Conservation (phyloP, 768 basidiomycete species). For the Termitomyces sp. region DNA sequence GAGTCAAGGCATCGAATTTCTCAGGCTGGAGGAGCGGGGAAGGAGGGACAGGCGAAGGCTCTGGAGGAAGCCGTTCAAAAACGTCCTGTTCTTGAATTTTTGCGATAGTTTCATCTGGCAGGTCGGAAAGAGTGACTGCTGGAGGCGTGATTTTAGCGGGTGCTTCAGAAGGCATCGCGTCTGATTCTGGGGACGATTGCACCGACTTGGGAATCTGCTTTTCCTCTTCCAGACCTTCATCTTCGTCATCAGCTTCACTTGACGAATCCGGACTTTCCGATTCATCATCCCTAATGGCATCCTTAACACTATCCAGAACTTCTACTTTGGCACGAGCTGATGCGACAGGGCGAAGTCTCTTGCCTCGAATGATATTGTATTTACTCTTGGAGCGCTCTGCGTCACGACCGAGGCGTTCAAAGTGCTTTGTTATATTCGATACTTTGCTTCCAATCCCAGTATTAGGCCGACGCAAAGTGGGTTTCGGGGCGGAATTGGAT, state of each 20-base stretch:
- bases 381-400: slow-evolving; percentile 70
- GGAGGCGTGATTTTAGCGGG: slow-evolving; percentile 22
- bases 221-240: slow-evolving; percentile 44
- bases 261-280: slow-evolving; percentile 67
- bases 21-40: slow-evolving; percentile 50
- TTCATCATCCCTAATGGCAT: slow-evolving; percentile 77
- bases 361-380: slow-evolving; percentile 83
- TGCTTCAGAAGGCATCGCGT: slow-evolving; percentile 19
- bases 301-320: slow-evolving; percentile 83
- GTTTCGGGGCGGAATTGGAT: slow-evolving; percentile 38
- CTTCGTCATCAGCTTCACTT: slow-evolving; percentile 54
- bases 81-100: slow-evolving; percentile 2
- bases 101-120: slow-evolving; percentile 1
- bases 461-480: slow-evolving; percentile 50
- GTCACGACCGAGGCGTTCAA: slow-evolving; percentile 78
- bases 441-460: slow-evolving; percentile 62
- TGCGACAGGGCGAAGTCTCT: slow-evolving; percentile 85
- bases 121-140: slow-evolving; percentile 9
- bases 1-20: slow-evolving; percentile 31
- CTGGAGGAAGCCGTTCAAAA: slow-evolving; percentile 19
- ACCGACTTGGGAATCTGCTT: slow-evolving; percentile 20
- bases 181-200: slow-evolving; percentile 24
- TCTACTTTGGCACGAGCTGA: slow-evolving; percentile 85
- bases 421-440: slow-evolving; percentile 84
- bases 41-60: slow-evolving; percentile 41